A percentile compares a stretch with the other conserved stretches of the same genome.
Conservation (phyloP, 805 yeast species). For the Zygotorulaspora florentina region DNA sequence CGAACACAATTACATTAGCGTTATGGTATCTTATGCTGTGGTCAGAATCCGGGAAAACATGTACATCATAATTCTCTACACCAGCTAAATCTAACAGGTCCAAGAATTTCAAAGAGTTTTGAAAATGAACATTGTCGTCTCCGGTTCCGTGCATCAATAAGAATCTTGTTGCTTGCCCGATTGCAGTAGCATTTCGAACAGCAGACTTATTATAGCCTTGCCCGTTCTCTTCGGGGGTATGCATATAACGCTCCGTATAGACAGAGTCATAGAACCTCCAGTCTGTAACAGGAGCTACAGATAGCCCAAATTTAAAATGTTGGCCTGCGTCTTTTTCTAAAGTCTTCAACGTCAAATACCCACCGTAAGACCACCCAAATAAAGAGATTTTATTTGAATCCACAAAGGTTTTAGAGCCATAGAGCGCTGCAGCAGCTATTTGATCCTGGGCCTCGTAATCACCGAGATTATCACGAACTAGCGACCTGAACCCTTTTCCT, state of each 20-base stretch:
- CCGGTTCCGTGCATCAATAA: constrained; percentile 94
- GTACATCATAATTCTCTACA: constrained; percentile 79
- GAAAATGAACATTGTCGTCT: constrained; percentile 96
- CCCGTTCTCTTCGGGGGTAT: constrained; percentile 64
- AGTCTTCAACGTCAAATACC: constrained; percentile 85
- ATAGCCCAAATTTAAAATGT: constrained; percentile 80
- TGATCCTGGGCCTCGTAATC: constrained; percentile 82
- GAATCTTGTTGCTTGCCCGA: constrained; percentile 61
- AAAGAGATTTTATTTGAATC: constrained; percentile 68
- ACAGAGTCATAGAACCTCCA: constrained; percentile 90
- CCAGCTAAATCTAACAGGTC: constrained; percentile 68
- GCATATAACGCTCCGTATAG: constrained; percentile 94
- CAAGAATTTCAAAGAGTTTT: constrained; percentile 72
- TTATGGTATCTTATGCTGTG: constrained; percentile 71
- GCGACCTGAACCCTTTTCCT: constrained; percentile 70
- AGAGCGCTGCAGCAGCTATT: constrained; percentile 73
- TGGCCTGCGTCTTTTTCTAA: constrained; percentile 74
- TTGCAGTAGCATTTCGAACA: constrained; percentile 51
- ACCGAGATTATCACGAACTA: constrained; percentile 81
- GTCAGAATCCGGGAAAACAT: constrained; percentile 77
- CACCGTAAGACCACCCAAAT: constrained; percentile 99
- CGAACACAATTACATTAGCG: constrained; percentile 65
- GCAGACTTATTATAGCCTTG: constrained; percentile 58
- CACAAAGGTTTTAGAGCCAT: constrained; percentile 61
- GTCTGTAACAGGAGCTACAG: constrained; percentile 97